Base-by-base conservation (phyloP, 2,329 filamentous ascomycete species). In the Pseudocercospora vitis region DNA sequence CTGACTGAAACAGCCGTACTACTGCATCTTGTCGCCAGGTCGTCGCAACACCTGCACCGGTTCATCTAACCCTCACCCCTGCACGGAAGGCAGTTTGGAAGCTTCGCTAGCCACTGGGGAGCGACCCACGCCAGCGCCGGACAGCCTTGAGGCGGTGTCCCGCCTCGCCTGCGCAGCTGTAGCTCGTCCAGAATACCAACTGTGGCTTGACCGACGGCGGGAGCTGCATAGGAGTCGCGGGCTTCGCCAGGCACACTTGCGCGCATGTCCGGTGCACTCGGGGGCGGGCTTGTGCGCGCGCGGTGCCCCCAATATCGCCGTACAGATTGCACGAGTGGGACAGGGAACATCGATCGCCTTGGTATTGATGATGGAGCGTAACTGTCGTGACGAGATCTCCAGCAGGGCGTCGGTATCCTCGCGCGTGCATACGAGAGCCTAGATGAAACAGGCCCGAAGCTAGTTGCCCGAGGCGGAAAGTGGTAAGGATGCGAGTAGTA, bases 61-160 rank as follows among this genome's bases (percentile, higher is more conserved):
- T 28, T 46, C 39, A 19, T 28, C 5, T 50, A 23, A 48, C 12
- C 45, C 46, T 4, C n/a, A 26, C 12, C 18, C 48, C 57, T 53
- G 37, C 48, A 45, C 33, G 28, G 39, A 23, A 32, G 37, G 28
- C n/a, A 49, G 45, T 44, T 40, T 56, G 55, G 55, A 53, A 57
- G 49, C 48, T 59, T 55, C 55, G 31, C 47, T 48, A 53, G 48
- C 50, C 28, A 52, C 46, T 26, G 21, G 19, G 9, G 42, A 53
- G 54, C 50, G 39, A 35, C 26, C 48, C 50, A 42, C 52, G 44
- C 48, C 51, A 37, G 16, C 48, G 33, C 47, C 55, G 55, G 55
- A 55, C 49, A 29, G 28, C 37, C 24, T 40, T 48, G 29, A 19
- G 52, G 44, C 56, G 31, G 40, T 46, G 31, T 35, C 39, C 56